phyloP scores from a whole-genome alignment of 2,329 filamentous ascomycete genomes.

The Fusarium chlamydosporum region DNA sequence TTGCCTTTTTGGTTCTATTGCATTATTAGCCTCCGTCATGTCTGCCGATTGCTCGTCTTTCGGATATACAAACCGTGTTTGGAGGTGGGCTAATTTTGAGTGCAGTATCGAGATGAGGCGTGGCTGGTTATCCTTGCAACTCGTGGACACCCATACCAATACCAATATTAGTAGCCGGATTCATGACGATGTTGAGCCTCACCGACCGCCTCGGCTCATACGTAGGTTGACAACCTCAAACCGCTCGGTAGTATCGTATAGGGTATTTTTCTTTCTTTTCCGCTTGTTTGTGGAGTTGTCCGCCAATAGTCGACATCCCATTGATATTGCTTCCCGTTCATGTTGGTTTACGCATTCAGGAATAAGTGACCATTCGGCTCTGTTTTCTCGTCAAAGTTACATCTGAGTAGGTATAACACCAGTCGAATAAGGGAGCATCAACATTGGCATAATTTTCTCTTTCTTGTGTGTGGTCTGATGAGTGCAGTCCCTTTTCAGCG shows the following conservation, averaged over 20 bases:
- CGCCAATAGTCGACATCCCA: not conserved
- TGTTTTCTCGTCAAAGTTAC: constrained; percentile 11
- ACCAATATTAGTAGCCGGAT: constrained; percentile 3
- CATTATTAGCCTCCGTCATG: constrained; percentile 15
- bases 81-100: constrained; percentile 11
- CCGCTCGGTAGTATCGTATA: not conserved
- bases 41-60: constrained; percentile 11
- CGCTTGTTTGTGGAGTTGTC: constrained; percentile 13
- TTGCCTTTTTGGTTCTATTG: constrained; percentile 8
- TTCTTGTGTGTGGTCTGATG: constrained; percentile 45
- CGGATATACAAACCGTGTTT: constrained; percentile 26
- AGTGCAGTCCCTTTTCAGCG: constrained; percentile 45
- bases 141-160: constrained; percentile 31
- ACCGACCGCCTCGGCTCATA: constrained; percentile 39
- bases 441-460: constrained; percentile 17
- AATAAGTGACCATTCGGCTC: not conserved
- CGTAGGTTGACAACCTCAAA: constrained; percentile 17
- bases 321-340: not conserved
- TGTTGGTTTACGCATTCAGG: constrained; percentile 5
- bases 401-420: constrained; percentile 18
- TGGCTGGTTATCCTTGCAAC: constrained; percentile 24
- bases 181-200: constrained; percentile 40
- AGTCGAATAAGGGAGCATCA: constrained; percentile 25
- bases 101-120: constrained; percentile 22
- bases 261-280: not conserved